A percentile compares a stretch with the other conserved stretches of the same genome.
Evolutionary conservation across 306 rosid species (phyloP).

Genomic region (Prosopis cineraria): DNA sequence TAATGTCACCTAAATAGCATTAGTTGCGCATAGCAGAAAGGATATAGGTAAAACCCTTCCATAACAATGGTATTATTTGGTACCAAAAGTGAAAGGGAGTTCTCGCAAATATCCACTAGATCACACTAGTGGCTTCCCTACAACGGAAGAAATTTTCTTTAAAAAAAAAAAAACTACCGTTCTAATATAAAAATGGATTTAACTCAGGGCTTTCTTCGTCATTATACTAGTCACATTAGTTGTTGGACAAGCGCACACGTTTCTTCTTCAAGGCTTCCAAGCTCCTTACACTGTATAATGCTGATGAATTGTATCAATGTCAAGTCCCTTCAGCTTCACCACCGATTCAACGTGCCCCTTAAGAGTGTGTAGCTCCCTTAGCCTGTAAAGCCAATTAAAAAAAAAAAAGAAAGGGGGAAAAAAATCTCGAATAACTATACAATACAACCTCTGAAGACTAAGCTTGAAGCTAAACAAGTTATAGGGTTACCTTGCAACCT

Average conservation of each 20-base stretch:
- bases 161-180: background rate
- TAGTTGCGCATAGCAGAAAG: background rate
- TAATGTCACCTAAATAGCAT: background rate
- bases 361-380: constrained; percentile 73
- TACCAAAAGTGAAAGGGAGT: constrained; percentile 25
- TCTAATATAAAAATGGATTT: constrained; percentile 44
- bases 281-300: constrained; percentile 67
- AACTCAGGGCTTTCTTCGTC: constrained; percentile 45
- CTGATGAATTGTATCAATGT: constrained; percentile 67
- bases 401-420: background rate
- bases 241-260: background rate
- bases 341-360: constrained; percentile 93
- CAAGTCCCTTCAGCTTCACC: constrained; percentile 90
- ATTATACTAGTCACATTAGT: constrained; percentile 30
- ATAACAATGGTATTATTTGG: constrained; percentile 19
- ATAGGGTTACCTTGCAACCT: constrained; percentile 75
- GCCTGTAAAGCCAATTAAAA: constrained; percentile 48
- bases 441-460: background rate
- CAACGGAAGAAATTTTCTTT: background rate
- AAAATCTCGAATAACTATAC: background rate
- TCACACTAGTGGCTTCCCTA: constrained; percentile 15
- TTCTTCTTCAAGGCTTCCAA: constrained; percentile 22
- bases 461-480: background rate
- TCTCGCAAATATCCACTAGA: constrained; percentile 15
- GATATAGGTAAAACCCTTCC: constrained; percentile 8